Conservation (phyloP, 768 basidiomycete species). For the Pleurotus djamor region DNA sequence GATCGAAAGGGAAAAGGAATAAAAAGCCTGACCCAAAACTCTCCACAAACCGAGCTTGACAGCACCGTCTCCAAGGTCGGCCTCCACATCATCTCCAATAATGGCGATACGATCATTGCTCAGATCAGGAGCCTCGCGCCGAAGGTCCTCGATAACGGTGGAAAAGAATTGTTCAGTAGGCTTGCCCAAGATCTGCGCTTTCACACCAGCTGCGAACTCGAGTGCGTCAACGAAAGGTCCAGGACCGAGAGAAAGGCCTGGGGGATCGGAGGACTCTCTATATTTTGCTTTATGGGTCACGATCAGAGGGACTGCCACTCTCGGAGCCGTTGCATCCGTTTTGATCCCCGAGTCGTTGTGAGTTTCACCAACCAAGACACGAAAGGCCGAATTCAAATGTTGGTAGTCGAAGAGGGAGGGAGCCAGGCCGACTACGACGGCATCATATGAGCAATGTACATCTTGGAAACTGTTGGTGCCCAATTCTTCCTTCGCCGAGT, state of each 20-base stretch:
- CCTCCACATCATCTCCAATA: conserved; percentile 65
- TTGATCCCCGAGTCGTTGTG: not conserved
- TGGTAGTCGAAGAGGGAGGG: conserved; percentile 50
- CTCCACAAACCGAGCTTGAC: conserved; percentile 58
- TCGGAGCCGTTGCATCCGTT: not conserved
- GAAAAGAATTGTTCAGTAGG: conserved; percentile 60
- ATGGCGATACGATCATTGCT: conserved; percentile 39
- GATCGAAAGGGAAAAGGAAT: not conserved
- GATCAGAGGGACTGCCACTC: conserved; percentile 35
- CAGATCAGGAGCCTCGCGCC: conserved; percentile 6
- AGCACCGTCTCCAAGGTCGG: conserved; percentile 65
- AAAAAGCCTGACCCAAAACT: conserved; percentile 48
- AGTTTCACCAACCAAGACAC: conserved; percentile 50
- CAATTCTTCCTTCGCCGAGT: conserved; percentile 44
- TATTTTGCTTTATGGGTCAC: conserved; percentile 61
- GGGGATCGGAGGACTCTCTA: conserved; percentile 36
- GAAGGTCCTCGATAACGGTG: conserved; percentile 43
- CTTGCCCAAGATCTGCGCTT: conserved; percentile 62
- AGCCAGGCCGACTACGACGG: conserved; percentile 65
- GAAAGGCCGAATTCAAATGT: conserved; percentile 63
- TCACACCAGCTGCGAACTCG: conserved; percentile 46
- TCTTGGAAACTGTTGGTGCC: not conserved
- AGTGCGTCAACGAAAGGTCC: conserved; percentile 69
- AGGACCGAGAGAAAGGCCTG: conserved; percentile 62
- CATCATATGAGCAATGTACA: conserved; percentile 35